phyloP scores from a whole-genome alignment of 768 basidiomycete genomes.

The Pleurotus citrinopileatus region DNA sequence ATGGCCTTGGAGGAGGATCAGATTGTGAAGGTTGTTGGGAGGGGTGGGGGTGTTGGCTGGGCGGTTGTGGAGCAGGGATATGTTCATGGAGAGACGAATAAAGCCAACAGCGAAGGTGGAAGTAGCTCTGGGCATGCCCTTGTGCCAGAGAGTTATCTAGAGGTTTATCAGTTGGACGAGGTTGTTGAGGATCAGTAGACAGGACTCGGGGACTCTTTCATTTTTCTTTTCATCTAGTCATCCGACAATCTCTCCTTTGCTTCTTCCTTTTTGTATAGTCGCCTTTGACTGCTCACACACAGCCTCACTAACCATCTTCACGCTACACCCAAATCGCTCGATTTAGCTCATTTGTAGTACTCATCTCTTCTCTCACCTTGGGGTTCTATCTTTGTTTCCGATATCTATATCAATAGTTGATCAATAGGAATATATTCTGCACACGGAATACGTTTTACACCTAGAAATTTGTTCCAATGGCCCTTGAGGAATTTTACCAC shows the following conservation, averaged over 20 bases:
- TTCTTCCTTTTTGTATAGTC: background rate
- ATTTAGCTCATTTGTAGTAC: background rate
- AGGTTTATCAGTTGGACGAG: conserved; percentile 47
- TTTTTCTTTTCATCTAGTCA: background rate
- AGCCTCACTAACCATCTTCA: background rate
- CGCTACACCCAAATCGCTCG: background rate
- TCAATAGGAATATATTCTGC: background rate
- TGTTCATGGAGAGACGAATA: background rate
- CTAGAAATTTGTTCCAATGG: no score
- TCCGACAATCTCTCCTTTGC: background rate
- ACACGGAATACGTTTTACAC: background rate
- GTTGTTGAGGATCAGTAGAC: conserved; percentile 23
- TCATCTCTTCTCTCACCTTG: background rate
- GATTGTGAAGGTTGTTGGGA: conserved; percentile 65
- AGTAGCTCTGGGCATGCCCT: conserved; percentile 49
- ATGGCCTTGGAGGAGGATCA: conserved; percentile 80
- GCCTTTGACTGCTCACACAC: background rate
- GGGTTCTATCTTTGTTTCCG: background rate
- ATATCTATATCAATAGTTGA: background rate
- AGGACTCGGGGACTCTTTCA: background rate
- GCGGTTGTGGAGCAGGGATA: conserved; percentile 59
- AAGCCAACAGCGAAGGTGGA: conserved; percentile 12
- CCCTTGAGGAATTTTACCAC: no score
- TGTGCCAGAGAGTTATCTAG: conserved; percentile 79
- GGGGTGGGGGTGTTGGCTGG: conserved; percentile 81